Evolutionary conservation across 2,329 filamentous ascomycete species (phyloP).

Genomic region (Epichloe gansuensis): DNA sequence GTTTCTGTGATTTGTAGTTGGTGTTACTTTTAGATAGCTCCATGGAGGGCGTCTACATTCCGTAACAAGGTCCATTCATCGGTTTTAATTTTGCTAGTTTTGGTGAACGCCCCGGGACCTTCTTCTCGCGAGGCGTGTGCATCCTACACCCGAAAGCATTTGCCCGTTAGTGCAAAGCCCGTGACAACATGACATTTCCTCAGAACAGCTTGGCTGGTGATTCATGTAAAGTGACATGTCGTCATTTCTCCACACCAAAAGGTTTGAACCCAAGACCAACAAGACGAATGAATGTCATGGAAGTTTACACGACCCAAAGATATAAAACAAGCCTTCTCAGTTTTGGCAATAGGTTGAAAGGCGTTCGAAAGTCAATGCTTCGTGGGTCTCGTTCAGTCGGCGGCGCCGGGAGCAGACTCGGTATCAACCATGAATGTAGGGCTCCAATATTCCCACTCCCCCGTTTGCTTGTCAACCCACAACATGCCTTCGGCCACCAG

Average conservation of each 20-base stretch:
- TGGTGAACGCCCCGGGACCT: background rate
- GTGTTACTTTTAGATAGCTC: background rate
- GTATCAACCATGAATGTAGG: slow-evolving; percentile 56
- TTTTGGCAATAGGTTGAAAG: too few relatives aligned
- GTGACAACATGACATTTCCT: too few relatives aligned
- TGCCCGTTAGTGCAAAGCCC: too few relatives aligned
- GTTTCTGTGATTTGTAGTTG: background rate
- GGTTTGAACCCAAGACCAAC: too few relatives aligned
- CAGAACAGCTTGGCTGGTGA: too few relatives aligned
- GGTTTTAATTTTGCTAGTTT: background rate
- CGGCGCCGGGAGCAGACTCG: slow-evolving; percentile 8
- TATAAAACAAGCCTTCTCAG: too few relatives aligned
- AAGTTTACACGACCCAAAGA: too few relatives aligned
- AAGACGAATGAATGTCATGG: too few relatives aligned
- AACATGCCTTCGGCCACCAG: slow-evolving; percentile 79
- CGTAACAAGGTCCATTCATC: background rate
- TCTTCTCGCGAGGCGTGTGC: background rate
- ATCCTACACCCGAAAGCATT: too few relatives aligned
- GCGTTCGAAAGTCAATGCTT: too few relatives aligned
- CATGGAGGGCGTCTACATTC: background rate
- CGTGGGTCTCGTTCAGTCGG: background rate
- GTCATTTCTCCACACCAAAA: too few relatives aligned
- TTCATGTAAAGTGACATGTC: too few relatives aligned
- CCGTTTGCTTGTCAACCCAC: slow-evolving; percentile 80
- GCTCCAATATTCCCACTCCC: slow-evolving; percentile 91